These are phyloP conservation scores for Cadophora gregata DNA, from an alignment of 2,329 filamentous ascomycete genomes.

Conservation along the genomic window DNA sequence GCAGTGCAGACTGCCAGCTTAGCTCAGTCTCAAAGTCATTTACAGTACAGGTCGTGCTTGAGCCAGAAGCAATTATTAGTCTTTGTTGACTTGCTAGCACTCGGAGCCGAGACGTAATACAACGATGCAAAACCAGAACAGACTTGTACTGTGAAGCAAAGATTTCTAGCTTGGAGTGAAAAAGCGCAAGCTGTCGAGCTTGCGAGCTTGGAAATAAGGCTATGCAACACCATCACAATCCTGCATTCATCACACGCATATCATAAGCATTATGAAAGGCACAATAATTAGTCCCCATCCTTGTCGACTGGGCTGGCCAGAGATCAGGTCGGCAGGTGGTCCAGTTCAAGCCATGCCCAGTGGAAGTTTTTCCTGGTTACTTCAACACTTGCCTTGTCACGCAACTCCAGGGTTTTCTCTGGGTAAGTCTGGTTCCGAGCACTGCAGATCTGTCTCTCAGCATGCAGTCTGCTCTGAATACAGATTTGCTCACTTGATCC, in stretches of 20 bases:
- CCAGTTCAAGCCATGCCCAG: constrained; percentile 6
- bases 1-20: constrained; percentile 1
- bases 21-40: no score
- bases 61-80: neutral
- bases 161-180: neutral
- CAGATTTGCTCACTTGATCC: neutral
- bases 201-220: neutral
- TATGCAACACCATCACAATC: constrained; percentile 14
- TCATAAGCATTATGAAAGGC: neutral
- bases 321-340: neutral
- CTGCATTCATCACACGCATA: constrained; percentile 3
- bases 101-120: neutral
- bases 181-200: neutral
- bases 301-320: neutral
- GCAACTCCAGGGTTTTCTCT: neutral
- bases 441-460: neutral
- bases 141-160: neutral
- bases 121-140: neutral
- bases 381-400: neutral
- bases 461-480: neutral
- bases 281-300: constrained; percentile 7
- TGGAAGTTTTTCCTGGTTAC: neutral
- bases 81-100: neutral
- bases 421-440: constrained; percentile 3
- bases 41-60: constrained; percentile 11